Evolutionary conservation across 495 filamentous ascomycete species (phyloP).

Genomic region (Cercophora newfieldiana): DNA sequence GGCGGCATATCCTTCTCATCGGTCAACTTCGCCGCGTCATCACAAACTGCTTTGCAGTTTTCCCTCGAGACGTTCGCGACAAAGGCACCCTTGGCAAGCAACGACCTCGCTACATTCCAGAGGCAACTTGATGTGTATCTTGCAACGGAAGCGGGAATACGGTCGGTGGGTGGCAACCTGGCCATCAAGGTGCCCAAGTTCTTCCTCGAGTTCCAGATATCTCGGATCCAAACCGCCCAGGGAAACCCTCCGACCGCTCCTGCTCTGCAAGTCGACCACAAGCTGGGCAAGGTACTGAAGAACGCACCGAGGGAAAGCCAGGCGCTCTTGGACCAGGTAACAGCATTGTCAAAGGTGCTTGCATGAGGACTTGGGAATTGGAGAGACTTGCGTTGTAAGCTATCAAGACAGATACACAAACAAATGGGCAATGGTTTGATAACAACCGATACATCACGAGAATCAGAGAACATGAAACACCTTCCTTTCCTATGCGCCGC

Average conservation of each 20-base stretch:
- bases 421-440: too few species aligned
- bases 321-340: conserved; percentile 41
- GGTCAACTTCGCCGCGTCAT: conserved; percentile 46
- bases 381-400: too few species aligned
- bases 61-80: conserved; percentile 47
- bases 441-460: background rate
- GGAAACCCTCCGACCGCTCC: conserved; percentile 45
- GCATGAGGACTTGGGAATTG: too few species aligned
- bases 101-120: conserved; percentile 44
- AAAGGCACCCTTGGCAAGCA: conserved; percentile 37
- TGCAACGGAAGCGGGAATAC: conserved; percentile 51
- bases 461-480: background rate
- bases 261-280: conserved; percentile 46
- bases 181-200: conserved; percentile 53
- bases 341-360: conserved; percentile 34
- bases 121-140: conserved; percentile 46
- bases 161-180: conserved; percentile 43
- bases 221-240: conserved; percentile 51
- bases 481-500: conserved; percentile 40
- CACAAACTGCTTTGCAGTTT: conserved; percentile 42
- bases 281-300: conserved; percentile 50
- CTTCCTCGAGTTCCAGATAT: conserved; percentile 50
- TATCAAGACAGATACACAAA: too few species aligned
- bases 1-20: conserved; percentile 44
- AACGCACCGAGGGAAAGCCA: conserved; percentile 43